These are phyloP conservation scores for Rhodotorula sp. DNA, from an alignment of 1,284 basidiomycete species.

Conservation along the genomic window DNA sequence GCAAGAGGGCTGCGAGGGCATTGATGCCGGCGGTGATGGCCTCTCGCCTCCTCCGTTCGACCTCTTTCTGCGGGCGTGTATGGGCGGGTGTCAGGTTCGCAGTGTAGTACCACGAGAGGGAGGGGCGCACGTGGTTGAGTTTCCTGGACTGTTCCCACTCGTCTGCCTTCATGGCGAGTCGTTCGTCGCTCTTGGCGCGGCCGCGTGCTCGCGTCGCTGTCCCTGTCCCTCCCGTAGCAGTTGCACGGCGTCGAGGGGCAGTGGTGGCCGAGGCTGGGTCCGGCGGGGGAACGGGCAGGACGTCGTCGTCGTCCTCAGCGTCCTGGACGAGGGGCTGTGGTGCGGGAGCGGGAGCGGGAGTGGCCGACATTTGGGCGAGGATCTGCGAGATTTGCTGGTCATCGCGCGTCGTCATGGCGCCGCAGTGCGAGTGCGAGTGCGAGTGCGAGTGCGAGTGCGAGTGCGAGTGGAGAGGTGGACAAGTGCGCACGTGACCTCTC, in stretches of 20 bases:
- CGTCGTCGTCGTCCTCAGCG: background rate
- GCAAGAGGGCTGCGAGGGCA: background rate
- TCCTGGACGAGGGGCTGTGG: background rate
- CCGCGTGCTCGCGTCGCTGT: background rate
- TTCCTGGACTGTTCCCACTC: constrained; percentile 12
- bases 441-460: too few relatives aligned
- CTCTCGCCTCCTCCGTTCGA: constrained; percentile 7
- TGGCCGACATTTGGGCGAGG: constrained; percentile 8
- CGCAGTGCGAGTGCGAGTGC: too few relatives aligned
- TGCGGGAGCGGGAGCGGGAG: background rate
- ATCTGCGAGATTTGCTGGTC: constrained; percentile 14
- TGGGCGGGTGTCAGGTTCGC: too few relatives aligned
- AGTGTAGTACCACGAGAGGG: too few relatives aligned
- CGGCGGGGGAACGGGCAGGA: background rate
- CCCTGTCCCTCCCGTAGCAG: background rate
- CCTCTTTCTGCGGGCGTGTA: constrained; percentile 15
- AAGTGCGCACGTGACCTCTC: too few relatives aligned
- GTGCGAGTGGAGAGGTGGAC: too few relatives aligned
- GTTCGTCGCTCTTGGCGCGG: constrained; percentile 10
- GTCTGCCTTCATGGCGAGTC: constrained; percentile 5
- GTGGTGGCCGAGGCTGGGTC: background rate
- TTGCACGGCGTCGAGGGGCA: background rate
- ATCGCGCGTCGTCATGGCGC: background rate
- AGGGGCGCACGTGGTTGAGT: constrained; percentile 10
- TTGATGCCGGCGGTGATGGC: constrained; percentile 8